Conservation (phyloP, 1,284 basidiomycete species). For the Ceratorhiza oryzae-sativae region DNA sequence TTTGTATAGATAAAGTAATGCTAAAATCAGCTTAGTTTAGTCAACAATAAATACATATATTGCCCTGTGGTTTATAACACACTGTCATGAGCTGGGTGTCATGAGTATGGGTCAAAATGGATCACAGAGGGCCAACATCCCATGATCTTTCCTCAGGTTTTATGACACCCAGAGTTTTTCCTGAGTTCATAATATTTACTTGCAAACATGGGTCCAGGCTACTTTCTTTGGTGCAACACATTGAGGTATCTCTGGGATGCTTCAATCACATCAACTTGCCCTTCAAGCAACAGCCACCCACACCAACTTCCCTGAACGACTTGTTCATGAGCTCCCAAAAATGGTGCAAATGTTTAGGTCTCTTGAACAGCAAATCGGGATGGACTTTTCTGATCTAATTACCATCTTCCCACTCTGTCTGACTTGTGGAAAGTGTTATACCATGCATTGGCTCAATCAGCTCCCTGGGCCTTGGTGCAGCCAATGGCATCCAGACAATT, state of each 20-base stretch:
- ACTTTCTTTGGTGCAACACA: slow-evolving; percentile 4
- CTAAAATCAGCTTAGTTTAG: too few relatives aligned
- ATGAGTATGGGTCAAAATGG: too few relatives aligned
- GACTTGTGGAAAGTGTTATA: not conserved
- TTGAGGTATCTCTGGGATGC: not conserved
- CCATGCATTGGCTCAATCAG: not conserved
- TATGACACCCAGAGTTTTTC: too few relatives aligned
- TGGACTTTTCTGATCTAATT: not conserved
- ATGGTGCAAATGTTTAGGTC: not conserved
- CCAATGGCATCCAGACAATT: not conserved
- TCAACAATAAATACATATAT: too few relatives aligned
- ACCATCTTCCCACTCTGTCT: not conserved
- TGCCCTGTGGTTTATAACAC: too few relatives aligned
- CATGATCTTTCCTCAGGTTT: too few relatives aligned
- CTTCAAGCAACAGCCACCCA: not conserved
- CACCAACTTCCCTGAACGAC: not conserved
- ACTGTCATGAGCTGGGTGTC: too few relatives aligned
- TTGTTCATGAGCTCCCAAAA: not conserved
- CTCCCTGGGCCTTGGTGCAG: slow-evolving; percentile 5
- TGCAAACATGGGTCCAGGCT: not conserved
- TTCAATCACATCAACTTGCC: not conserved
- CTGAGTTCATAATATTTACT: slow-evolving; percentile 4
- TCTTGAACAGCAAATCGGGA: slow-evolving; percentile 6
- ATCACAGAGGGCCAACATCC: too few relatives aligned
- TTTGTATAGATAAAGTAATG: too few relatives aligned